Base-by-base conservation (phyloP, 306 rosid species). In the Carpinus viminea region DNA sequence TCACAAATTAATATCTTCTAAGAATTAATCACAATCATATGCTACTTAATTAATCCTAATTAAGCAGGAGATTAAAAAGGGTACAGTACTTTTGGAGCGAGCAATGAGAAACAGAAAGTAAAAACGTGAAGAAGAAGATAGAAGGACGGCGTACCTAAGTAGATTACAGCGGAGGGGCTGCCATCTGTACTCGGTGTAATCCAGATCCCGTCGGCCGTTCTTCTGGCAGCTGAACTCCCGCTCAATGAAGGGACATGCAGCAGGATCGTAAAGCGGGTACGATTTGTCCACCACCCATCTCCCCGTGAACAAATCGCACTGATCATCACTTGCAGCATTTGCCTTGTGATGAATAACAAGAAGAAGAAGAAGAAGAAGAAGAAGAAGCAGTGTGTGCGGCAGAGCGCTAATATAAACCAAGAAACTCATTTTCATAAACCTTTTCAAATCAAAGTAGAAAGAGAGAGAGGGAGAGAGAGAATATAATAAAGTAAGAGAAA, bases 161-260 rank as follows among this genome's bases (percentile, higher is more conserved):
- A 92, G 79, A 12, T 88, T 41, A 83, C 95, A 91, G 74, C 80
- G 60, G 9, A 78, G 90, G 57, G 98, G 98, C 47, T 90, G 91
- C 98, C 98, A 95, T 75, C 92, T 81, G 79, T 82, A 95, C 62
- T 84, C 86, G 74, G 93, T 85, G 82, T 82, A 92, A 47, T 80
- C 61, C 60, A 52, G 87, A 69, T 95, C 98, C 0, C 92, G 91
- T 2, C 98, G 92, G 69, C 97, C 98, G 82, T 92, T 95, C 52
- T 54, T 72, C 65, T 79, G 68, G 80, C 98, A 95, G 77, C 85
- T 80, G 82, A 92, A 95, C 92, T 92, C 98, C 1, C 80, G 80
- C 84, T 90, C 87, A 10, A 95, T 81, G 83, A 95, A 95, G 1
- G 91, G 92, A 74, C 98, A 95, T 47, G 74, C 51, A 26, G 71